Evolutionary conservation across 495 filamentous ascomycete species (phyloP).

Genomic region (Cercophora newfieldiana): DNA sequence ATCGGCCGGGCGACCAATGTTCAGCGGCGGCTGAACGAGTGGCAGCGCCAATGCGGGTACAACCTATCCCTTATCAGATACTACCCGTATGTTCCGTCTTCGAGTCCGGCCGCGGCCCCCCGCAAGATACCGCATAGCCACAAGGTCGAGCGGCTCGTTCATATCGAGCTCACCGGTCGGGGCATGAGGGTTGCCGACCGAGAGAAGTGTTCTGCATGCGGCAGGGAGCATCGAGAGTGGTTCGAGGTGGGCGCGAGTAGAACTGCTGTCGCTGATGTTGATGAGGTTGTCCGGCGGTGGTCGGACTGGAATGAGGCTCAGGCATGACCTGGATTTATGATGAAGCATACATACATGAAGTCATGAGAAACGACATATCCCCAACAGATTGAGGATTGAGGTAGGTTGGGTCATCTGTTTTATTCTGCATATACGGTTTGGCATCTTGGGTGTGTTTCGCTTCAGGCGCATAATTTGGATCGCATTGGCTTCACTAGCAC

Average conservation of each 20-base stretch:
- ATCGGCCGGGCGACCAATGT: slow-evolving; percentile 92
- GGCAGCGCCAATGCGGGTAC: slow-evolving; percentile 89
- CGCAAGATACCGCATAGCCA: slow-evolving; percentile 84
- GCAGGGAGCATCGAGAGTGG: slow-evolving; percentile 91
- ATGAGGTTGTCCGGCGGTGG: slow-evolving; percentile 86
- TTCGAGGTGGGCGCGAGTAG: slow-evolving; percentile 83
- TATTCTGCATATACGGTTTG: too few species aligned
- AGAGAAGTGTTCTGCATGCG: slow-evolving; percentile 70
- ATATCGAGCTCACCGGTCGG: slow-evolving; percentile 76
- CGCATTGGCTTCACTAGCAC: too few species aligned
- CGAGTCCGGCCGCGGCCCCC: slow-evolving; percentile 32
- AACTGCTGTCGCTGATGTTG: slow-evolving; percentile 69
- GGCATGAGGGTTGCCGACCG: slow-evolving; percentile 58
- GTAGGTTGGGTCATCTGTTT: background rate
- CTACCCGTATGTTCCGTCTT: slow-evolving; percentile 78
- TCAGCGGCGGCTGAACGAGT: slow-evolving; percentile 85
- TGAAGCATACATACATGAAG: background rate
- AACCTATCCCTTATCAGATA: slow-evolving; percentile 82
- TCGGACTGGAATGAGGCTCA: slow-evolving; percentile 66
- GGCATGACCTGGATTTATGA: slow-evolving; percentile 1
- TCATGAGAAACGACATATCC: slow-evolving; percentile 9
- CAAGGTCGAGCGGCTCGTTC: slow-evolving; percentile 87
- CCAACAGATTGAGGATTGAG: background rate
- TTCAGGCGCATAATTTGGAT: too few species aligned
- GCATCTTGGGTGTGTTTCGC: too few species aligned